Conservation (phyloP, 768 basidiomycete genomes). For the Dendrothele bispora region DNA sequence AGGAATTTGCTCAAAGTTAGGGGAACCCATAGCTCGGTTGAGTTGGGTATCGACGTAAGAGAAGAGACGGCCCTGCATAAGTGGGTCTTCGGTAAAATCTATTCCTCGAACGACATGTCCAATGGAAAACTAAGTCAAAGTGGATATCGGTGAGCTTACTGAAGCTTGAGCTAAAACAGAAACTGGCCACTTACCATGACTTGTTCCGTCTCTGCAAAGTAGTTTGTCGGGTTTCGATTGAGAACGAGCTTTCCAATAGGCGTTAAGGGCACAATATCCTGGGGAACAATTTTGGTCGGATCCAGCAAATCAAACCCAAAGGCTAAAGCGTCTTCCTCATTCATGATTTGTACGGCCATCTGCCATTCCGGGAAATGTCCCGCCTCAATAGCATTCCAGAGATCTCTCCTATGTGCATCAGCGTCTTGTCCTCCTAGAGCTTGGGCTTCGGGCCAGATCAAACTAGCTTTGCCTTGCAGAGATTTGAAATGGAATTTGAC, state of each 20-base stretch:
- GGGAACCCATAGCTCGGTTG: constrained; percentile 42
- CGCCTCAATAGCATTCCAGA: constrained; percentile 63
- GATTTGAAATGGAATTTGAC: constrained; percentile 63
- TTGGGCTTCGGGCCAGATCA: constrained; percentile 3
- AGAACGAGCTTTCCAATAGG: constrained; percentile 61
- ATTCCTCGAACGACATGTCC: constrained; percentile 63
- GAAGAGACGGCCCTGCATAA: constrained; percentile 71
- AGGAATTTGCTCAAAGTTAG: constrained; percentile 58
- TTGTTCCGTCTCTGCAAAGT: constrained; percentile 75
- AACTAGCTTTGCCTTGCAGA: constrained; percentile 60
- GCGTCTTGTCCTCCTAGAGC: constrained; percentile 48
- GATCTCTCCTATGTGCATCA: constrained; percentile 59
- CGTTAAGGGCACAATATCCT: constrained; percentile 61
- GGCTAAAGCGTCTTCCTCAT: constrained; percentile 62
- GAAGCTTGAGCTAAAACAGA: neutral
- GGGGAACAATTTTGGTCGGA: constrained; percentile 67
- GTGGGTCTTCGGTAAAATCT: constrained; percentile 68
- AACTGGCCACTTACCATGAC: constrained; percentile 32
- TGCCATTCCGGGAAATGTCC: constrained; percentile 65
- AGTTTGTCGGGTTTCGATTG: constrained; percentile 52
- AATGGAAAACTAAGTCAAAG: constrained; percentile 78
- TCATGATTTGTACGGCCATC: constrained; percentile 71
- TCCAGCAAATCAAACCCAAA: constrained; percentile 67
- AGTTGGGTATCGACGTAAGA: constrained; percentile 65
- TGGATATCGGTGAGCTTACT: neutral